Percentiles rank a stretch among this genome's conserved stretches.
Evolutionary conservation across 1,139 yeast species (phyloP).

Genomic region (Hansenula sp.): DNA sequence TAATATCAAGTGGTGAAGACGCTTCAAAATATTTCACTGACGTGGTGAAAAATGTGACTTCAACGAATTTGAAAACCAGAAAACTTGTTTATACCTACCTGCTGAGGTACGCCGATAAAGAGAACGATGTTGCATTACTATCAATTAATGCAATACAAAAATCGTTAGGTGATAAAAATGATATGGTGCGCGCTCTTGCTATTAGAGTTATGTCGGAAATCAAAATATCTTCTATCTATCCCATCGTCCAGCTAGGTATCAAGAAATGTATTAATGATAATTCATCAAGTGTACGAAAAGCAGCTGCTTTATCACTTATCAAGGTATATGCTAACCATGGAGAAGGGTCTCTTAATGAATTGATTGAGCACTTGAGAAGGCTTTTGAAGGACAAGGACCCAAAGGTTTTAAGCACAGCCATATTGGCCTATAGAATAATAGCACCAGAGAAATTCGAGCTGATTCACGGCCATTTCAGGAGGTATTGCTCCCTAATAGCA

Average conservation of each 20-base stretch:
- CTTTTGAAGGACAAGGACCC: constrained; percentile 63
- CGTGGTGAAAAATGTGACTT: constrained; percentile 84
- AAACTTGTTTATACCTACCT: constrained; percentile 78
- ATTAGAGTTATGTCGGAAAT: constrained; percentile 80
- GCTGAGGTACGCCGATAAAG: constrained; percentile 73
- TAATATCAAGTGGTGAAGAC: constrained; percentile 63
- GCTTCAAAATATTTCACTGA: constrained; percentile 72
- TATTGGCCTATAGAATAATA: constrained; percentile 52
- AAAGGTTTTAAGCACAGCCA: constrained; percentile 66
- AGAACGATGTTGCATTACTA: constrained; percentile 83
- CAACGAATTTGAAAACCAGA: constrained; percentile 63
- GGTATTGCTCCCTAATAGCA: constrained; percentile 50
- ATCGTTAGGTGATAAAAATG: constrained; percentile 64
- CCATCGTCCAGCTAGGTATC: constrained; percentile 72
- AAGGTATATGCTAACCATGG: constrained; percentile 48
- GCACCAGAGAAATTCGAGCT: constrained; percentile 58
- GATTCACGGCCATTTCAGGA: constrained; percentile 68
- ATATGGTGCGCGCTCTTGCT: constrained; percentile 67
- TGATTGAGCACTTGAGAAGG: constrained; percentile 45
- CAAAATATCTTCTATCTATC: constrained; percentile 72
- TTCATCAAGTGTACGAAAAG: constrained; percentile 73
- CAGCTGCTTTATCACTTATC: constrained; percentile 74
- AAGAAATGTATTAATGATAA: constrained; percentile 68
- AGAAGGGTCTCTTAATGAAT: constrained; percentile 31
- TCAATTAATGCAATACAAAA: constrained; percentile 92